Percentiles rank a stretch among this genome's conserved stretches.
Conservation (phyloP, 257 asterid genomes). For the Solanum gracilifrons region DNA sequence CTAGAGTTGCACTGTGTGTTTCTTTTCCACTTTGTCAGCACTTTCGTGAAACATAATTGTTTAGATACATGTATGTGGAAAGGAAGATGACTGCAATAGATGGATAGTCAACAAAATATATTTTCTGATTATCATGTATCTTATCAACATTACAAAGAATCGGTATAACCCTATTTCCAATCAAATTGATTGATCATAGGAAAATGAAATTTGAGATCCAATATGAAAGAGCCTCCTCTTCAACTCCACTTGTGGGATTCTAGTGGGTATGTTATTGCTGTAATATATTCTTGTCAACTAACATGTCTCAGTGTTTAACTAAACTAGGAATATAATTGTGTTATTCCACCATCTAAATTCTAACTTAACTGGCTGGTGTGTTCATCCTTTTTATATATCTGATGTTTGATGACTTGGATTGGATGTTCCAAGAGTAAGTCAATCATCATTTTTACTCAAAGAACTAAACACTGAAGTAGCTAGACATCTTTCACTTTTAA, state of each 20-base stretch:
- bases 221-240: neutral
- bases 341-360: neutral
- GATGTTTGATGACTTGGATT: neutral
- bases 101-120: neutral
- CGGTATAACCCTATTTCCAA: neutral
- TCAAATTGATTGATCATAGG: neutral
- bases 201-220: neutral
- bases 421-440: neutral
- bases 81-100: neutral
- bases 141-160: neutral
- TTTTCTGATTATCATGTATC: neutral
- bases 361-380: neutral
- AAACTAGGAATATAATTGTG: neutral
- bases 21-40: neutral
- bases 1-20: neutral
- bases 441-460: neutral
- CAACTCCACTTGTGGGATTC: neutral
- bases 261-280: neutral
- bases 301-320: neutral
- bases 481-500: neutral
- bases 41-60: neutral
- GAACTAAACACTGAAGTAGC: neutral
- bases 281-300: neutral
- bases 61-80: neutral
- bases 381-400: neutral